Base-by-base conservation (phyloP, 1,284 basidiomycete genomes). In the Schizopora paradoxa region DNA sequence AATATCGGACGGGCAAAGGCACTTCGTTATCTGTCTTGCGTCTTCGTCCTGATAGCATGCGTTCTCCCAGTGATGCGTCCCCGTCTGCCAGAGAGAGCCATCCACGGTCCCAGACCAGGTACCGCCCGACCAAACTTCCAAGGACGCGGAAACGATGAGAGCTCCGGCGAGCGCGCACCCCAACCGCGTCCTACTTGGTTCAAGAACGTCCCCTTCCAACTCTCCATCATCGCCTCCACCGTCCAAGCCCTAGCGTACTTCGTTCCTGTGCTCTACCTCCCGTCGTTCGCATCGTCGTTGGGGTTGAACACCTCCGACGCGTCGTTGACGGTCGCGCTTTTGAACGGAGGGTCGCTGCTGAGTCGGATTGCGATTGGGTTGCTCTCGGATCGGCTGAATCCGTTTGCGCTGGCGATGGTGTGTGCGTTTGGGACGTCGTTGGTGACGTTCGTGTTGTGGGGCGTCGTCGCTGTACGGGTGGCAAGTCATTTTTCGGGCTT, bases 371-470 rank as follows among this genome's bases (percentile, higher is more conserved):
- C 46, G 1, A 56, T 68, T 41, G 69, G 68, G 10, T 56, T 58
- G 41, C 56, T 70, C 5, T 61, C 65, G 5, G 68, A 72, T 52
- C 58, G 52, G 29, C 34, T 65, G 31, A 61, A 64, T 41, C 62
- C 67, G 1, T 68, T 66, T 60, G 34, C 59, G 1, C 54, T 70
- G 18, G 66, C 64, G 0, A 38, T 65, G 5, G 32, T 41, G 4
- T 63, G 56, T 1, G 58, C 67, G 22, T 11, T 58, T 1, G 49
- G 51, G 0, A 59, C 63, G 3, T 65, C 63, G 1, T 31, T 65
- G 6, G 53, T 58, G 8, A 67, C 63, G 0, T 66, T 70, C 49
- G 42, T 70, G 10, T 53, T 70, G 1, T 71, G 68, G 69, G 68
- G 68, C 5, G 51, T 69, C 0, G 42, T 65, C 0, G 63, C 66